Evolutionary conservation across 2,329 filamentous ascomycete genomes (phyloP).

Genomic region (Lasiodiplodia citricola): DNA sequence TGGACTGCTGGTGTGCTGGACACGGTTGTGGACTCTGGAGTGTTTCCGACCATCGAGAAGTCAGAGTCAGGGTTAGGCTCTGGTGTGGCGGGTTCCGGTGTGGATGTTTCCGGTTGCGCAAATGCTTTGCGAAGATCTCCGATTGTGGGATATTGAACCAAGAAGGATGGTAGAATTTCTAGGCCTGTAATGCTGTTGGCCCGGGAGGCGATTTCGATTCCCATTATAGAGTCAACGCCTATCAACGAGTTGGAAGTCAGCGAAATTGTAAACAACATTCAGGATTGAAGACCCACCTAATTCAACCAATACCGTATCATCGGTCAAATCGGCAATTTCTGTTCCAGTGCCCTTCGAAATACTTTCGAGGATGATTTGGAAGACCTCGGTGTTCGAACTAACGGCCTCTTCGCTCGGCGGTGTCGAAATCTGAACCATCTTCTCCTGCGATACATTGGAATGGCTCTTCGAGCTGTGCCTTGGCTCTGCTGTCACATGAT

Average conservation of each 20-base stretch:
- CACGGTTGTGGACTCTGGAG: slow-evolving; percentile 28
- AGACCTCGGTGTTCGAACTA: too few relatives aligned
- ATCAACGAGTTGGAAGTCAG: slow-evolving; percentile 63
- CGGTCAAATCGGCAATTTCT: too few relatives aligned
- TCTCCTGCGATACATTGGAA: too few relatives aligned
- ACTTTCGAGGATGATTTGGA: too few relatives aligned
- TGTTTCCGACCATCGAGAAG: slow-evolving; percentile 51
- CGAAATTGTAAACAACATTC: too few relatives aligned
- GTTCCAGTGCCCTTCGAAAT: too few relatives aligned
- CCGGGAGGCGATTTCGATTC: slow-evolving; percentile 64
- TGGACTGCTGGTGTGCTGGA: too few relatives aligned
- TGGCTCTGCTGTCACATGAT: too few relatives aligned
- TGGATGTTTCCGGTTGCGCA: slow-evolving; percentile 48
- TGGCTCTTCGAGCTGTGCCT: too few relatives aligned
- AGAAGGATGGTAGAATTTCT: slow-evolving; percentile 63
- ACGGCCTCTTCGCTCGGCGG: too few relatives aligned
- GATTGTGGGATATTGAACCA: slow-evolving; percentile 65
- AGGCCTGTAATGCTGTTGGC: slow-evolving; percentile 66
- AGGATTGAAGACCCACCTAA: slow-evolving; percentile 70
- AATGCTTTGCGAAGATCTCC: slow-evolving; percentile 66
- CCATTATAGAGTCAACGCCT: slow-evolving; percentile 67
- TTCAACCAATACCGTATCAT: slow-evolving; percentile 63
- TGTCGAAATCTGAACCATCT: too few relatives aligned
- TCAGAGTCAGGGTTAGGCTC: slow-evolving; percentile 51
- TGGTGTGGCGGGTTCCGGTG: slow-evolving; percentile 43